Evolutionary conservation across 1,284 basidiomycete genomes (phyloP).

Genomic region (Ceratobasidium sp.): DNA sequence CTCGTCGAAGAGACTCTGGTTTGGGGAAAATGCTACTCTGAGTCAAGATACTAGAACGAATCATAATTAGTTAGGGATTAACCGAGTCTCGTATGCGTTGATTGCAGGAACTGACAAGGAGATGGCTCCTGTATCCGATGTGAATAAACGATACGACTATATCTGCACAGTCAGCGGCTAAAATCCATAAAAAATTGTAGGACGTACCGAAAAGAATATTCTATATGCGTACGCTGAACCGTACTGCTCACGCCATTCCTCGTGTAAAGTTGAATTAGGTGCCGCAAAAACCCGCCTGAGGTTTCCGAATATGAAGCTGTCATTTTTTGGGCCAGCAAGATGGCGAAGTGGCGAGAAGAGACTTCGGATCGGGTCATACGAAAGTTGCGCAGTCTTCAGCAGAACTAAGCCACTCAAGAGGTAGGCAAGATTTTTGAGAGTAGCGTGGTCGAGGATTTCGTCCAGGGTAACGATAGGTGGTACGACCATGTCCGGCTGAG

Average conservation of each 20-base stretch:
- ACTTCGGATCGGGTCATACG: constrained; percentile 18
- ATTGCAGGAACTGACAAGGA: constrained; percentile 18
- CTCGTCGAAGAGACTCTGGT: constrained; percentile 15
- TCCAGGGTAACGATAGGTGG: background rate
- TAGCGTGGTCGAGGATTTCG: background rate
- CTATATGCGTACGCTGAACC: constrained; percentile 55
- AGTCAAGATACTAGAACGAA: background rate
- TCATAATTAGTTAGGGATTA: background rate
- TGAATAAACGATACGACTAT: constrained; percentile 22
- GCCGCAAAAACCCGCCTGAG: constrained; percentile 59
- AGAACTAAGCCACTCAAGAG: constrained; percentile 46
- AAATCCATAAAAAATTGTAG: background rate
- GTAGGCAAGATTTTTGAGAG: constrained; percentile 18
- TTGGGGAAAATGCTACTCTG: constrained; percentile 20
- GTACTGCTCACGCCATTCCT: constrained; percentile 67
- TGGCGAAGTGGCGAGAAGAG: constrained; percentile 59
- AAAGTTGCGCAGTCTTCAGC: background rate
- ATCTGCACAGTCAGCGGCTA: background rate
- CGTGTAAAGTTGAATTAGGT: constrained; percentile 59
- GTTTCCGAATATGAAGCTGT: constrained; percentile 66
- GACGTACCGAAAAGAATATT: constrained; percentile 48
- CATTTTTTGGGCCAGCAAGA: constrained; percentile 64
- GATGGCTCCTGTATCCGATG: constrained; percentile 20
- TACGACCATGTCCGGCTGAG: background rate
- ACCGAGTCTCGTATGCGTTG: background rate